A percentile compares a stretch with the other conserved stretches of the same genome.
Conservation (phyloP, 169 alveolate genomes). For the Condylostoma magnum region DNA sequence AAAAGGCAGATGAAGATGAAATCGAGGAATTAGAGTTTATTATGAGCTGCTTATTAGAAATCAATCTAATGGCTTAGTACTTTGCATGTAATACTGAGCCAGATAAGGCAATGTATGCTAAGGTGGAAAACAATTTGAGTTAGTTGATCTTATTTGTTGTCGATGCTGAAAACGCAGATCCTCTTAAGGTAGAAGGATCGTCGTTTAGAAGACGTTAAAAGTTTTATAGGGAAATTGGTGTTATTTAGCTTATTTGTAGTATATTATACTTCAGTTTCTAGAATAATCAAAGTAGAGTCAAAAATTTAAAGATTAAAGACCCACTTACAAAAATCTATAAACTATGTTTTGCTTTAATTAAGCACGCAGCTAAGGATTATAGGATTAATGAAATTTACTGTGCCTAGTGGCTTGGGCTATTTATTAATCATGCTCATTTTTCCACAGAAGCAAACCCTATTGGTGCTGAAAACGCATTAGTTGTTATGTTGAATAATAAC, state of each 20-base stretch:
- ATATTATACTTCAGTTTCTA: constrained; percentile 39
- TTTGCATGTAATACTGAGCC: not conserved
- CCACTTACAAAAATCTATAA: constrained; percentile 1
- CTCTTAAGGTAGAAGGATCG: not conserved
- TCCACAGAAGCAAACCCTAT: constrained; percentile 25
- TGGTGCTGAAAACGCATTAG: constrained; percentile 27
- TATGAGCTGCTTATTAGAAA: not conserved
- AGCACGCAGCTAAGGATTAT: constrained; percentile 18
- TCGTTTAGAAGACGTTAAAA: constrained; percentile 22
- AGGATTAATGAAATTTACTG: not conserved
- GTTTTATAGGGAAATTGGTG: constrained; percentile 35
- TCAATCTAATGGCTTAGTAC: not conserved
- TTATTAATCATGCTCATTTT: constrained; percentile 33
- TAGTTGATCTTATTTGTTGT: constrained; percentile 20
- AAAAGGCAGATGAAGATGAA: not conserved
- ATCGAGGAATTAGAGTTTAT: not conserved
- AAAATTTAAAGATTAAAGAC: constrained; percentile 10
- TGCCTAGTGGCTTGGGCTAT: not conserved
- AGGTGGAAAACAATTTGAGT: not conserved
- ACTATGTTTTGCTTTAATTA: constrained; percentile 33
- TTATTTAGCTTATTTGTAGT: constrained; percentile 31
- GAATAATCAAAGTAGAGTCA: not conserved
- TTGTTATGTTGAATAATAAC: constrained; percentile 27
- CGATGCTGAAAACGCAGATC: constrained; percentile 26
- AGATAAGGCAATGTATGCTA: not conserved